Base-by-base conservation (phyloP, 805 yeast species). In the Myxozyma melibiosi region DNA sequence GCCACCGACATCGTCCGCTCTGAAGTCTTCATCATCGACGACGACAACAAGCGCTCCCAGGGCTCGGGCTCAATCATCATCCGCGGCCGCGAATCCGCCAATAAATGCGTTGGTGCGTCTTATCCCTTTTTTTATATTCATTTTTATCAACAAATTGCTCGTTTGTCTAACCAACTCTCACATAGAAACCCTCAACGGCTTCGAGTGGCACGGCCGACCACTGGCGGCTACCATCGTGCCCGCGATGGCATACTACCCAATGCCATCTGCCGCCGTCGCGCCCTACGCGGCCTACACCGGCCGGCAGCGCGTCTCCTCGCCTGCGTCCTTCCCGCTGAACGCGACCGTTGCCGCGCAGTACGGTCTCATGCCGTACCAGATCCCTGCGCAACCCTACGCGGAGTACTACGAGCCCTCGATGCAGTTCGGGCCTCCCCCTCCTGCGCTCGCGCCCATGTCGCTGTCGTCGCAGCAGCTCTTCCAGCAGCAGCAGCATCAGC, bases 71-170 rank as follows among this genome's bases (percentile, higher is more conserved):
- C 53, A 9, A 33, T 63, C 34, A 16, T 34, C 4, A 57, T 63
- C 16, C 65, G 60, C 20, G 66, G 65, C 28, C 57, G 53, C 35
- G 57, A 58, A 7, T 43, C 53, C 13, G 66, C 66, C 6, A 28
- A n/a, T 3, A 41, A 38, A 9, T 44, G 56, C 30, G 40, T 55
- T 25, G 43, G 61, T 55, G 40, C 4, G 61, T 54, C 16, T 40
- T 34, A 22, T 27, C 20, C 16, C 31, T 22, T 22, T 6, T n/a
- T 34, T 13, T 25, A 20, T 28, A 9, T 11, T n/a, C 37, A 5
- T n/a, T 9, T 18, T 13, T 18, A 18, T 28, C 30, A 33, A 30
- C 6, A 13, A 24, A 18, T 33, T 2, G 24, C 20, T 24, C 3
- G 2, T 16, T 18, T 7, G 7, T n/a, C 25, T 47, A 31, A 47